These are phyloP conservation scores for Raddia guianensis DNA, from an alignment of 176 grass and related monocot species.

Conservation along the genomic window DNA sequence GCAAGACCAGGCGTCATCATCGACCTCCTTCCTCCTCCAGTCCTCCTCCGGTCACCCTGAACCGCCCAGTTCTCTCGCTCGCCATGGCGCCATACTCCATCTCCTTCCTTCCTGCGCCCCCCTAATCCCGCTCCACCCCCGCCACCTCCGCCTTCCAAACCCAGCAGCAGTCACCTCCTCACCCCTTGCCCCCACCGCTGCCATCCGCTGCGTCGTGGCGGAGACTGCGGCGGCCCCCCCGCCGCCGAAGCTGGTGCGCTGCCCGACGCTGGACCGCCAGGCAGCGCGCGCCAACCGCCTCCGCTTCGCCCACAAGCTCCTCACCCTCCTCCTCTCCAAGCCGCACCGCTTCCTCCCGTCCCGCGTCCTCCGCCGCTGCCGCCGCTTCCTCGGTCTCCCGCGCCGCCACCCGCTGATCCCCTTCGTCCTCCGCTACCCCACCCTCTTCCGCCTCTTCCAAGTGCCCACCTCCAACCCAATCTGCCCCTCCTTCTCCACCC, in stretches of 20 bases:
- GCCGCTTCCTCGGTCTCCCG: slow-evolving; percentile 60
- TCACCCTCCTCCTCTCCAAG: slow-evolving; percentile 80
- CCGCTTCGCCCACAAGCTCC: slow-evolving; percentile 74
- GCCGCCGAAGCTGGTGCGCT: slow-evolving; percentile 60
- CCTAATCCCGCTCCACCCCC: no score
- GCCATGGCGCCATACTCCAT: no score
- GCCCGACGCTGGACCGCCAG: slow-evolving; percentile 59
- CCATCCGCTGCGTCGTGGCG: no score
- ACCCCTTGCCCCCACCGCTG: no score
- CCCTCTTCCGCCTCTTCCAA: slow-evolving; percentile 66
- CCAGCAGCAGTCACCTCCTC: no score
- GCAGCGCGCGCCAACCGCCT: slow-evolving; percentile 63
- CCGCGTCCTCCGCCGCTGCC: slow-evolving; percentile 63
- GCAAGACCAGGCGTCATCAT: no score
- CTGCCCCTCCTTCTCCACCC: slow-evolving; percentile 39
- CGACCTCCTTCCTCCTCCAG: no score
- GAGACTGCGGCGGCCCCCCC: no score
- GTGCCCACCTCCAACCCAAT: slow-evolving; percentile 40
- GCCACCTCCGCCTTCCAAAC: no score
- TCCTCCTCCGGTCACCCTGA: no score
- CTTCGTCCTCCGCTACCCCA: slow-evolving; percentile 72
- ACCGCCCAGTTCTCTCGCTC: no score
- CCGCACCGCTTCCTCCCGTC: slow-evolving; percentile 72
- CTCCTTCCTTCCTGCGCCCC: no score
- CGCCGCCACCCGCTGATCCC: slow-evolving; percentile 49